A percentile compares a stretch with the other conserved stretches of the same genome.
phyloP scores from a whole-genome alignment of 2,329 filamentous ascomycete species.

The Fonsecaea erecta region DNA sequence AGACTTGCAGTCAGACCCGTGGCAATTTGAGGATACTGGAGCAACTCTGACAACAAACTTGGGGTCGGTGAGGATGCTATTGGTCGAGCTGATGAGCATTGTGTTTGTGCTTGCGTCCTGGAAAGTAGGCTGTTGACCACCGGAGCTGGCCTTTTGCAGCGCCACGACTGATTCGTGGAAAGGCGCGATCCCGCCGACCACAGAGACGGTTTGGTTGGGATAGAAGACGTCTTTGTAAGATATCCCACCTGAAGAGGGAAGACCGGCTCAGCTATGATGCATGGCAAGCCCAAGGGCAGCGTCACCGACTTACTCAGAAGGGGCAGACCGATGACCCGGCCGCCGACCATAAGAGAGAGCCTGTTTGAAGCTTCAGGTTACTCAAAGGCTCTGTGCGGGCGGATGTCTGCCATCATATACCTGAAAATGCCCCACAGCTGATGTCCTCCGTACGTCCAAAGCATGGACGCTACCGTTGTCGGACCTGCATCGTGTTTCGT shows the following conservation, averaged over 20 bases:
- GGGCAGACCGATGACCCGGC: background rate
- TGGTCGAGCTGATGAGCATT: slow-evolving; percentile 4
- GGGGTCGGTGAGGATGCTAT: slow-evolving; percentile 1
- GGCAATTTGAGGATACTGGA: background rate
- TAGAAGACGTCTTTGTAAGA: background rate
- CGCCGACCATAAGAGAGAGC: background rate
- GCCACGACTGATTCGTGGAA: background rate
- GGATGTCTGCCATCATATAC: background rate
- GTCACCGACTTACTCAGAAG: background rate
- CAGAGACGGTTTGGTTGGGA: background rate
- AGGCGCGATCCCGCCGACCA: slow-evolving; percentile 1
- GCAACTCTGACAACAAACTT: background rate
- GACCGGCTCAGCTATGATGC: background rate
- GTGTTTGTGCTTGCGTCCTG: slow-evolving; percentile 4
- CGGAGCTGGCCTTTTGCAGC: background rate
- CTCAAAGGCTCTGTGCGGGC: background rate
- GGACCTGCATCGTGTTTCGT: background rate
- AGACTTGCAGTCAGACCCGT: background rate
- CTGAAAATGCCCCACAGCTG: slow-evolving; percentile 1
- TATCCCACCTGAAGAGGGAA: background rate
- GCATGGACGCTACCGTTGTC: background rate
- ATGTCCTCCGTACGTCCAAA: background rate
- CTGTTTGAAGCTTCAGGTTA: background rate
- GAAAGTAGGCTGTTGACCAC: background rate
- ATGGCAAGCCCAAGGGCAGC: background rate